phyloP scores from a whole-genome alignment of 2,329 filamentous ascomycete species.

The Aspergillus niger region DNA sequence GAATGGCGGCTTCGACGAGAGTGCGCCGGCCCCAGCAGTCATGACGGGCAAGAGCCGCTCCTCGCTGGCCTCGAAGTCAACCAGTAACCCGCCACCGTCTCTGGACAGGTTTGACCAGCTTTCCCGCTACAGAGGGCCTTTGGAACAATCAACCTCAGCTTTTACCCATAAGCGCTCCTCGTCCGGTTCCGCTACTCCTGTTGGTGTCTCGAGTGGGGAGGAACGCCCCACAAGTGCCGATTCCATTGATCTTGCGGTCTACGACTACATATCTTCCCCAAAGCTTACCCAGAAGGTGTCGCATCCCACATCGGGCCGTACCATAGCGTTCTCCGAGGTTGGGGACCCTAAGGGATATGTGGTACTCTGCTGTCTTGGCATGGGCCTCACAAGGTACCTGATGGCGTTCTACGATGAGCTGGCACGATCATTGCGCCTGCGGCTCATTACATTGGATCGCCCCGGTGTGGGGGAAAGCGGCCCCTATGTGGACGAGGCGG shows the following conservation, averaged over 20 bases:
- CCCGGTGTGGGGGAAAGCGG: slow-evolving; percentile 94
- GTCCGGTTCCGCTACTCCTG: slow-evolving; percentile 41
- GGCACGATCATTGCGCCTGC: slow-evolving; percentile 80
- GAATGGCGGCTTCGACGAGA: slow-evolving; percentile 52
- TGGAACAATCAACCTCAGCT: slow-evolving; percentile 31
- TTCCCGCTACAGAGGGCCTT: slow-evolving; percentile 28
- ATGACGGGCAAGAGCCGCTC: slow-evolving; percentile 58
- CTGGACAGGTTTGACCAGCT: slow-evolving; percentile 36
- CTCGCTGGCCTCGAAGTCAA: slow-evolving; percentile 31
- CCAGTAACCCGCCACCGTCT: slow-evolving; percentile 31
- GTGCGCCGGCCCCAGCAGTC: slow-evolving; percentile 70
- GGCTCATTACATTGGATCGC: slow-evolving; percentile 89
- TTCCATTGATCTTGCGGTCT: slow-evolving; percentile 85
- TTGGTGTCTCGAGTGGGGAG: slow-evolving; percentile 56
- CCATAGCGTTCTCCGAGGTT: slow-evolving; percentile 95
- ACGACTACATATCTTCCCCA: slow-evolving; percentile 78
- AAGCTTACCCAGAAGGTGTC: slow-evolving; percentile 84
- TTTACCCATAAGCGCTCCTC: slow-evolving; percentile 41
- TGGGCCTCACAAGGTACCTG: slow-evolving; percentile 94
- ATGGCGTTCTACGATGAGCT: slow-evolving; percentile 97
- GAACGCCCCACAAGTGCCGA: slow-evolving; percentile 78
- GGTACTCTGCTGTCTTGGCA: slow-evolving; percentile 95
- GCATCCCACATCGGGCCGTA: slow-evolving; percentile 80
- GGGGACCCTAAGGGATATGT: slow-evolving; percentile 88
- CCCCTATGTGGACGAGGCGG: slow-evolving; percentile 75